Conservation (phyloP, 1,284 basidiomycete species). For the Ustilago shanxiensis region DNA sequence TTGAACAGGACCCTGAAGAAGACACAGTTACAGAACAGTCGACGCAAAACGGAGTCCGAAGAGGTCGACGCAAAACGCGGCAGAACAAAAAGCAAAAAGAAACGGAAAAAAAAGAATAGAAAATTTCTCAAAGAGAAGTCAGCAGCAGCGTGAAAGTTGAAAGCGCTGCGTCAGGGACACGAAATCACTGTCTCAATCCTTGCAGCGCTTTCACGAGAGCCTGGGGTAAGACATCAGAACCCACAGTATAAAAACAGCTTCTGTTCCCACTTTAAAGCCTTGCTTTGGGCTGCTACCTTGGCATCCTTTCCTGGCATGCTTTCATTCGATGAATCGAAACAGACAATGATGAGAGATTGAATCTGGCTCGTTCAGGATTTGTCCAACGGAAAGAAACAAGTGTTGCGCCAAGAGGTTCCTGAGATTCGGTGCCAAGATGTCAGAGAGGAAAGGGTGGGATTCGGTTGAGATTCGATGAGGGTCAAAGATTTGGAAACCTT, state of each 20-base stretch:
- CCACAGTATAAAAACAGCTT: too few species aligned
- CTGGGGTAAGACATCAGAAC: background rate
- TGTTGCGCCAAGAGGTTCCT: too few species aligned
- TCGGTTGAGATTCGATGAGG: background rate
- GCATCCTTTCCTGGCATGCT: too few species aligned
- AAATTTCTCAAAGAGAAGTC: too few species aligned
- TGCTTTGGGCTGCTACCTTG: too few species aligned
- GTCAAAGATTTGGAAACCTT: background rate
- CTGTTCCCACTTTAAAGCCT: too few species aligned
- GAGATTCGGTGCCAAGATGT: background rate
- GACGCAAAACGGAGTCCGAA: background rate
- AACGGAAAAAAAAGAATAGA: background rate
- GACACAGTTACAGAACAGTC: background rate
- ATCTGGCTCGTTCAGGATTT: too few species aligned
- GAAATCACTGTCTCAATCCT: background rate
- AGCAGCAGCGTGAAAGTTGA: background rate
- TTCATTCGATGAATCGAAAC: too few species aligned
- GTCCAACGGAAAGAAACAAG: too few species aligned
- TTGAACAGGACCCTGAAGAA: constrained; percentile 1
- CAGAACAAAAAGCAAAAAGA: constrained; percentile 6
- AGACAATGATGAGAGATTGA: too few species aligned
- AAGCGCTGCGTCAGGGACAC: background rate
- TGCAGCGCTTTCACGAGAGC: background rate
- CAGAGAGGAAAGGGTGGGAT: background rate
- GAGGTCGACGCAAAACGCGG: background rate